Evolutionary conservation across 441 rosid species (phyloP).

Genomic region (Jatropha podagrica): DNA sequence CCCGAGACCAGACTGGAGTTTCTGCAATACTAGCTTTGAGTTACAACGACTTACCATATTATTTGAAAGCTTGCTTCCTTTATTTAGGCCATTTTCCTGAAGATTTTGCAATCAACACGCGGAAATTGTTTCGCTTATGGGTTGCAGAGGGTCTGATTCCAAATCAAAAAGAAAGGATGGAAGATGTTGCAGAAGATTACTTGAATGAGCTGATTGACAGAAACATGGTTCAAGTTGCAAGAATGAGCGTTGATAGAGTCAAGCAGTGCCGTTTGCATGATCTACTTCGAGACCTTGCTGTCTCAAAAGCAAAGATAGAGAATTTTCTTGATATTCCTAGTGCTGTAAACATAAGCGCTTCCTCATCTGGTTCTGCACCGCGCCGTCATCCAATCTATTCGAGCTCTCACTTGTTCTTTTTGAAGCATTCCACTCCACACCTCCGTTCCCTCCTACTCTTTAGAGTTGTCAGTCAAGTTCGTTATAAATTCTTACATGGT

Average conservation of each 20-base stretch:
- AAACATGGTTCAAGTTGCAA: slow-evolving; percentile 15
- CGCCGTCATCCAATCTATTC: slow-evolving; percentile 32
- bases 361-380: neutral
- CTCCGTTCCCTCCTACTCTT: slow-evolving; percentile 32
- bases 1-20: slow-evolving; percentile 17
- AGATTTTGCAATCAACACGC: slow-evolving; percentile 5
- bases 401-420: slow-evolving; percentile 11
- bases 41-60: slow-evolving; percentile 3
- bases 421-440: slow-evolving; percentile 7
- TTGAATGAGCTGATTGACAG: slow-evolving; percentile 17
- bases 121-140: slow-evolving; percentile 19
- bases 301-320: slow-evolving; percentile 20
- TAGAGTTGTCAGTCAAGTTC: slow-evolving; percentile 23
- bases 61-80: slow-evolving; percentile 22
- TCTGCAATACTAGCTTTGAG: slow-evolving; percentile 24
- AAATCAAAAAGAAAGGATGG: slow-evolving; percentile 6
- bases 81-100: slow-evolving; percentile 20
- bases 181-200: slow-evolving; percentile 19
- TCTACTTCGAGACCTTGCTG: slow-evolving; percentile 13
- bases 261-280: slow-evolving; percentile 17
- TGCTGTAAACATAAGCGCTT: neutral
- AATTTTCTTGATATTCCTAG: slow-evolving; percentile 30
- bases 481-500: slow-evolving; percentile 9
- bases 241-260: slow-evolving; percentile 8
- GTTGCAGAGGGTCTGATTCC: slow-evolving; percentile 22